Evolutionary conservation across 2,329 filamentous ascomycete genomes (phyloP).

Genomic region (Coniochaeta pulveracea): DNA sequence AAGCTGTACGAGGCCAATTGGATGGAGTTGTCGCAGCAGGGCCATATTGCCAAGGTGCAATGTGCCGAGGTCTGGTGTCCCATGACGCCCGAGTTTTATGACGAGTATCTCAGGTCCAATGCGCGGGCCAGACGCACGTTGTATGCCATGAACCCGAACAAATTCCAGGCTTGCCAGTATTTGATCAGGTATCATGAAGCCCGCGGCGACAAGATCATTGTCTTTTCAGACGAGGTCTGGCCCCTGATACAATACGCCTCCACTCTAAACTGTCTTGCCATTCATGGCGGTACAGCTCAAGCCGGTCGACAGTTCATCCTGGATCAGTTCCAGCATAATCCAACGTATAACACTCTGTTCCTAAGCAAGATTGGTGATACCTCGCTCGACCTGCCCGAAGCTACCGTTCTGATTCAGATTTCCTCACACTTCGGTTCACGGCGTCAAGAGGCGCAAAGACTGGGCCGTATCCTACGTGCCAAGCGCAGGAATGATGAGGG

Average conservation of each 20-base stretch:
- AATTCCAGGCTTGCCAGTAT: slow-evolving; percentile 95
- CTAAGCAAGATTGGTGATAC: slow-evolving; percentile 97
- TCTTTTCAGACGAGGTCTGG: slow-evolving; percentile 96
- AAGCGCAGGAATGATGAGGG: slow-evolving; percentile 96
- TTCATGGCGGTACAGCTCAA: slow-evolving; percentile 82
- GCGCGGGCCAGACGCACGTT: slow-evolving; percentile 37
- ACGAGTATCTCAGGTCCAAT: slow-evolving; percentile 72
- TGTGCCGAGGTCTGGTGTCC: slow-evolving; percentile 99
- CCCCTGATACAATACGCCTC: slow-evolving; percentile 77
- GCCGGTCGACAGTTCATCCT: slow-evolving; percentile 77
- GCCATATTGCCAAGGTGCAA: slow-evolving; percentile 92
- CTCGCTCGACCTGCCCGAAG: slow-evolving; percentile 92
- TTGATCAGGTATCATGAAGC: slow-evolving; percentile 97
- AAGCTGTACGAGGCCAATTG: slow-evolving; percentile 98
- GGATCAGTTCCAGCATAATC: slow-evolving; percentile 91
- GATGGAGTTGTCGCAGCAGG: slow-evolving; percentile 96
- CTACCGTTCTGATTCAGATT: slow-evolving; percentile 93
- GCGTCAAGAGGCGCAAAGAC: slow-evolving; percentile 86
- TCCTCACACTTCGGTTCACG: slow-evolving; percentile 96
- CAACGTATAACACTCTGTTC: slow-evolving; percentile 83
- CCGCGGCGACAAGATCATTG: slow-evolving; percentile 93
- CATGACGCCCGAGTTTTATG: slow-evolving; percentile 97
- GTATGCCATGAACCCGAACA: slow-evolving; percentile 95
- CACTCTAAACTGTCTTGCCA: slow-evolving; percentile 77
- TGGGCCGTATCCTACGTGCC: slow-evolving; percentile 86